Base-by-base conservation (phyloP, 345 rosid genomes). In the Rhodamnia argentea region DNA sequence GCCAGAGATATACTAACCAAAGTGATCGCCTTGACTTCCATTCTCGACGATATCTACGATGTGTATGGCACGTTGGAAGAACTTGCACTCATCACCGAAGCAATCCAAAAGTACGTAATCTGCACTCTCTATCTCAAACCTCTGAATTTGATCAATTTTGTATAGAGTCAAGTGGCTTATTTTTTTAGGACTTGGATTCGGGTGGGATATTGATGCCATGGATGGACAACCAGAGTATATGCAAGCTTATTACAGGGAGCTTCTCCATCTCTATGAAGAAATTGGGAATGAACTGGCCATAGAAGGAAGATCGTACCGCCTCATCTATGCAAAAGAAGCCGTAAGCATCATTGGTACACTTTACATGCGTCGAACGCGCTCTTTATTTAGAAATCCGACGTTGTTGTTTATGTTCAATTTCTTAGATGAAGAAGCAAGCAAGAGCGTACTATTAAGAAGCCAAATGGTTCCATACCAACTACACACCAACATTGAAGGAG, bases 61-160 rank as follows among this genome's bases (percentile, higher is more conserved):
- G 88, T 47, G 3, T 87, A 89, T 60, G 93, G 87, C 5, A 90
- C 91, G 23, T 29, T 59, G 52, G 90, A 92, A 51, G 93, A 92
- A 62, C 86, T 90, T 53, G 82, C 74, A 26, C 84, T 83, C 50
- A 85, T 86, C 53, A 87, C 90, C 7, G 22, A 53, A 7, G 92
- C 90, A 13, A n/a, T 90, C 51, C 84, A 89, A 7, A 90, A 88
- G 92, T 90, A 64, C 40, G 5, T 32, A 16, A 32, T 64, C 76
- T 0, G 0, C 44, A 64, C 29, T 84, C 6, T 54, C 18, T 84
- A 56, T 27, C 50, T 24, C 24, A 23, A 40, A 0, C 13, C 13
- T 55, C 0, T 16, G 7, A 23, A 84, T 84, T 84, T 84, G 78
- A 64, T 84, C 74, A n/a, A 56, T 29, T 37, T 18, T 16, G n/a